These are phyloP conservation scores for Suhomyces sp. DNA, from an alignment of 805 yeast species.

Conservation along the genomic window DNA sequence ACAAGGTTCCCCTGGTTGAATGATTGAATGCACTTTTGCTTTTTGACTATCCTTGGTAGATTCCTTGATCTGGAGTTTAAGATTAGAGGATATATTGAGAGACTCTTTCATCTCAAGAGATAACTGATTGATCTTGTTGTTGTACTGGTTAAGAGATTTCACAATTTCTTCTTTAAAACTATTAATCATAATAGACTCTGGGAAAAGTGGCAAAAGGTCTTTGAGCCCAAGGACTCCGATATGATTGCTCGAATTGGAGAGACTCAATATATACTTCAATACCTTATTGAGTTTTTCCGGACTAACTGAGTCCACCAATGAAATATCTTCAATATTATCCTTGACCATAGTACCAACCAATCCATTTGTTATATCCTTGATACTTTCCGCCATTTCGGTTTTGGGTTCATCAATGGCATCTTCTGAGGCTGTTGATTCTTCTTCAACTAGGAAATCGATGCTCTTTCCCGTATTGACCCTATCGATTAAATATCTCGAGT, in stretches of 20 bases:
- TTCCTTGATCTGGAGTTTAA: conserved; percentile 57
- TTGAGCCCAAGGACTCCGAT: conserved; percentile 57
- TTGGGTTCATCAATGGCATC: conserved; percentile 1
- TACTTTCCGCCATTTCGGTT: conserved; percentile 2
- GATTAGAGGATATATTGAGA: conserved; percentile 53
- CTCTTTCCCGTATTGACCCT: conserved; percentile 20
- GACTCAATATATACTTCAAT: conserved; percentile 30
- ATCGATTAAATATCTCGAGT: conserved; percentile 52
- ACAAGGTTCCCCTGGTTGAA: conserved; percentile 87
- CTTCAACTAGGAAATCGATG: conserved; percentile 7
- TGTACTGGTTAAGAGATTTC: conserved; percentile 71
- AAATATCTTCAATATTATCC: conserved; percentile 6
- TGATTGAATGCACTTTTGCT: conserved; percentile 55
- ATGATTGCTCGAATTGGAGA: conserved; percentile 25
- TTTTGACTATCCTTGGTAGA: conserved; percentile 29
- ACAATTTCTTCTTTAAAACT: conserved; percentile 83
- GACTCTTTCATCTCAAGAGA: conserved; percentile 78
- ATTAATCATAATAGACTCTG: conserved; percentile 79
- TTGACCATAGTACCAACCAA: conserved; percentile 8
- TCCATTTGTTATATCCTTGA: conserved; percentile 14
- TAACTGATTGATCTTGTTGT: conserved; percentile 60
- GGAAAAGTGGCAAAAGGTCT: conserved; percentile 81
- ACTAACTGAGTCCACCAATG: conserved; percentile 20
- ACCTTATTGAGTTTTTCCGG: conserved; percentile 22
- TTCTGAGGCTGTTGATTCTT: neutral